Evolutionary conservation across 164 flowering plant species (phyloP), one percentile per base, ranked within the genome.

Genomic region (Paratinospora sagittata): DNA sequence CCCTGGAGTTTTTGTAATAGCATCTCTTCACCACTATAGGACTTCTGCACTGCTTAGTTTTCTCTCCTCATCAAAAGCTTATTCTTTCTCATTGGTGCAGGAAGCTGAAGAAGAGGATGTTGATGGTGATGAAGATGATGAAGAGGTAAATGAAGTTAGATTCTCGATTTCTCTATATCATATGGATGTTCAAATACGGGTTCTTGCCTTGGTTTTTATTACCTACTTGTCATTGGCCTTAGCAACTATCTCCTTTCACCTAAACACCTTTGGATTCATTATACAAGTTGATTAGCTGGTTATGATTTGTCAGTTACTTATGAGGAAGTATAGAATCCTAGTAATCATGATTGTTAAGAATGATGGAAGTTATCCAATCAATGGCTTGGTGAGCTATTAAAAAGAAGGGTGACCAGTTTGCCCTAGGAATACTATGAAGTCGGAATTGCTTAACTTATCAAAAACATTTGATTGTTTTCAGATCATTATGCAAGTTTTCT

Each of bases 81-180:
- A 24, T 61, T 61, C 34, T 36, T 39, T 65, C 37, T 72, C n/a
- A 47, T 26, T 67, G 67, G n/a, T 80, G 73, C 76, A 82, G 87
- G 85, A 82, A 33, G 80, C 85, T 69, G 87, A 84, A 68, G 85
- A 81, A 37, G 86, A 82, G 68, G 84, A 84, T 62, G 69, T 72
- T 71, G 83, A 81, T 10, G 78, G 67, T 47, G 84, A 81, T 13
- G 82, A 75, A 21, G 57, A 66, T 14, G 71, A 68, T 52, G 63
- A 68, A 1, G 71, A 68, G 71, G 71, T 68, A 68, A 27, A 24
- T 27, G 34, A 27, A 61, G 64, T 61, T 24, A 26, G 64, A 61
- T 24, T 27, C 5, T 61, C 8, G 64, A 61, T 61, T 12, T 24
- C 34, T 61, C n/a, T 58, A 58, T n/a, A 21, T 8, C 26, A 58